Base-by-base conservation (phyloP, 1,139 yeast species). In the Scheffersomyces segobiensis region DNA sequence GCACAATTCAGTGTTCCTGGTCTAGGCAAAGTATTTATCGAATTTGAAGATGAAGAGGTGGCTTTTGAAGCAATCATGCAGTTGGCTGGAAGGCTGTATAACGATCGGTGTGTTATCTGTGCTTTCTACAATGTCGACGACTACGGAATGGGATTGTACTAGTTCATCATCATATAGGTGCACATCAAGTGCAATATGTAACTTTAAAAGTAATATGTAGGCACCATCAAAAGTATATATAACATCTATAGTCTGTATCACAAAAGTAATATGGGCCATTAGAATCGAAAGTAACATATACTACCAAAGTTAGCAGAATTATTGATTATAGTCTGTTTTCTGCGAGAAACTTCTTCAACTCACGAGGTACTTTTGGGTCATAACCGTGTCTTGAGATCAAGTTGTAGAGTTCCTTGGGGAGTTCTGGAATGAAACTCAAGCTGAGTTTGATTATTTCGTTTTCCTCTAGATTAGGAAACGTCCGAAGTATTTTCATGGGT, bases 381-480 rank as follows among this genome's bases (percentile, higher is more conserved):
- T 81, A 85, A 1, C 92, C 84, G 71, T 93, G 98, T 55, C 93
- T 79, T 3, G 85, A 86, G 52, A 93, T 78, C 62, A 91, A 72
- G 57, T 86, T 89, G 69, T 89, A 92, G 52, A 93, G 76, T 3
- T 79, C 74, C 52, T 83, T 84, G 0, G 97, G 97, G 22, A 93
- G 73, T 67, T 87, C 87, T 5, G 95, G 91, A 6, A 93, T 85
- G 65, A 92, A 91, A 60, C 96, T 91, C 52, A 92, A 82, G 53
- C 96, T 89, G 52, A 93, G 77, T 66, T 90, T 89, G 49, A 92
- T 90, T 52, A 91, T 86, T 65, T 89, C 93, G 61, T 84, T 85
- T 22, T 93, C 92, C 60, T 88, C 86, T 58, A 93, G 75, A 3
- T 78, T 77, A 0, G 97, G 97, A 65, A 92, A 87, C 59, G 85